phyloP scores from a whole-genome alignment of 2,329 filamentous ascomycete genomes.

The Sporothrix euskadiensis region DNA sequence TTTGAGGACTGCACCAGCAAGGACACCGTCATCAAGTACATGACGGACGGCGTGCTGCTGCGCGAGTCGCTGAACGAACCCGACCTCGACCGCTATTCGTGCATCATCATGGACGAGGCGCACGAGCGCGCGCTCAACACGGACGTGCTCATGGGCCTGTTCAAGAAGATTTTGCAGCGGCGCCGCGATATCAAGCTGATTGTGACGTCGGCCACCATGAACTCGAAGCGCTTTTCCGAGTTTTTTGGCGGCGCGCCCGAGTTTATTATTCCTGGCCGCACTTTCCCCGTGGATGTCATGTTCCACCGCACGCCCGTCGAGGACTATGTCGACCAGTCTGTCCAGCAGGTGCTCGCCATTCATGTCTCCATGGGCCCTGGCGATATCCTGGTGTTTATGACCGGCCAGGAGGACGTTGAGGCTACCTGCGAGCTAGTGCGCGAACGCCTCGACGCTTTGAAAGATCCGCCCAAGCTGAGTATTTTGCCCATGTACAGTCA shows the following conservation, averaged over 20 bases:
- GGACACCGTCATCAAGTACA: conserved; percentile 96
- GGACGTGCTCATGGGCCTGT: conserved; percentile 93
- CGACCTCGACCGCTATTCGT: conserved; percentile 93
- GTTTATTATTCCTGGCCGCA: conserved; percentile 92
- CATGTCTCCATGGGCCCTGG: conserved; percentile 92
- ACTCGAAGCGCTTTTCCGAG: conserved; percentile 89
- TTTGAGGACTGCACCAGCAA: conserved; percentile 98
- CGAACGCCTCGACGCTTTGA: conserved; percentile 82
- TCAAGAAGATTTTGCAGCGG: conserved; percentile 93
- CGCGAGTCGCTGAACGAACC: conserved; percentile 90
- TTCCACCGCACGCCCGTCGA: conserved; percentile 93
- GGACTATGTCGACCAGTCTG: conserved; percentile 95
- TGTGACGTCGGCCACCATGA: conserved; percentile 98
- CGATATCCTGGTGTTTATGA: conserved; percentile 99
- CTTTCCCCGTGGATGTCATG: conserved; percentile 95
- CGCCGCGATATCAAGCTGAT: conserved; percentile 92
- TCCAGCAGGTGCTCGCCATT: conserved; percentile 92
- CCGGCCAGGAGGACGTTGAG: conserved; percentile 97
- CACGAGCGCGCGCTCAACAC: conserved; percentile 96
- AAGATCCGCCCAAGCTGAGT: conserved; percentile 90
- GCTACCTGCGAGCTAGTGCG: conserved; percentile 91
- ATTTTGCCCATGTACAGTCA: conserved; percentile 98
- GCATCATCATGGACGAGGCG: conserved; percentile 99
- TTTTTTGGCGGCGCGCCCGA: conserved; percentile 97
- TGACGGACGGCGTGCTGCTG: conserved; percentile 95